These are phyloP conservation scores for Cymbidium sinense DNA, from an alignment of 106 monocot genomes.

Conservation along the genomic window DNA sequence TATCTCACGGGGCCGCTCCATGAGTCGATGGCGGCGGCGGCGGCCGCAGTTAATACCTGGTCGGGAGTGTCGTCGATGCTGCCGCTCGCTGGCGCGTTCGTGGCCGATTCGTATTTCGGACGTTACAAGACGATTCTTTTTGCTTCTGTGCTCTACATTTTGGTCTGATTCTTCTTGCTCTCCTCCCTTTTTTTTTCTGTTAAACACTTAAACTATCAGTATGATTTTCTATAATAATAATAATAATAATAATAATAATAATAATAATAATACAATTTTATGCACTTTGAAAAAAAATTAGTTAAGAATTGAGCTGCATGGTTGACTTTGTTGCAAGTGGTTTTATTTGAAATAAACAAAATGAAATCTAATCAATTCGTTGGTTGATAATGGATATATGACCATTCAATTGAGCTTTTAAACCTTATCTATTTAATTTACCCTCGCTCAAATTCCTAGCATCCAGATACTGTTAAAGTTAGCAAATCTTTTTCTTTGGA, in stretches of 20 bases:
- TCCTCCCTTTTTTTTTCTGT: constrained; percentile 2
- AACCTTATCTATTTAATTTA: not conserved
- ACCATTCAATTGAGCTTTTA: not conserved
- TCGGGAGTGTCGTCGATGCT: constrained; percentile 32
- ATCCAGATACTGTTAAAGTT: not conserved
- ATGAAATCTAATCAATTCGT: not conserved
- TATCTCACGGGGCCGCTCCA: constrained; percentile 52
- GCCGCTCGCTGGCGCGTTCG: constrained; percentile 47
- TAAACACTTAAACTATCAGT: too few relatives aligned
- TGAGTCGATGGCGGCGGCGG: constrained; percentile 37
- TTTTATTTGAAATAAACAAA: not conserved
- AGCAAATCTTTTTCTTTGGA: not conserved
- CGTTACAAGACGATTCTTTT: constrained; percentile 35
- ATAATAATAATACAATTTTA: too few relatives aligned
- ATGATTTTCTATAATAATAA: not conserved
- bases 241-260: too few relatives aligned
- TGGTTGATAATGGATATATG: not conserved
- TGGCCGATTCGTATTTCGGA: constrained; percentile 50
- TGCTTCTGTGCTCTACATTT: constrained; percentile 36
- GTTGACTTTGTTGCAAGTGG: not conserved
- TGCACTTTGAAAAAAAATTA: not conserved
- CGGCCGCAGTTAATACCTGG: constrained; percentile 41
- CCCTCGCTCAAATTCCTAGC: not conserved
- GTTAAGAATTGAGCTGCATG: not conserved
- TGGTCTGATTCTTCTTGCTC: constrained; percentile 13